Base-by-base conservation (phyloP, 1,284 basidiomycete genomes). In the Ganoderma lingzhi region DNA sequence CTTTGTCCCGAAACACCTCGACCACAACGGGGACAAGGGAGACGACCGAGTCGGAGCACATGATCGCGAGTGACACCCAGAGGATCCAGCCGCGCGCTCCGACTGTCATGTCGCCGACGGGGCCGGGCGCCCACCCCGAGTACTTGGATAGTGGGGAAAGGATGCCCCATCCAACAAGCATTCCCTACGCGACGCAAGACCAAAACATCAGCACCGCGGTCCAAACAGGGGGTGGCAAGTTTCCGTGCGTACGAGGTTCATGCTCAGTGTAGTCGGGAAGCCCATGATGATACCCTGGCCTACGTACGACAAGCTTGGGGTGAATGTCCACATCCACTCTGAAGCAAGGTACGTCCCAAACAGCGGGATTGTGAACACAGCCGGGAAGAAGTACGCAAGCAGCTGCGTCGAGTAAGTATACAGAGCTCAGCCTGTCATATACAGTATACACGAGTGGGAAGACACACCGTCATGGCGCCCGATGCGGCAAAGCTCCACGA, bases 281-380 rank as follows among this genome's bases (percentile, higher is more conserved):
- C 97, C 97, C 97, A 99, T 99, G 78, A 99, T 99, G 73, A 99
- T 96, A 5, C 96, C 95, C 87, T 97, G 95, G 0, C 96, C 96
- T 48, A 97, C 89, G 76, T 96, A 97, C 2, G 93, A 95, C 60
- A 98, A 84, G 78, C 95, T 96, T 0, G 96, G 96, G 0, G 96
- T 95, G 78, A 98, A 97, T 66, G 91, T 95, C 96, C 96, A 99
- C 35, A 97, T 83, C 96, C 97, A 99, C 75, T 93, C 86, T 39
- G 87, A 87, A 1, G 97, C 96, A 8, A 97, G 84, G 76, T 97
- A 91, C 39, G 88, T 84, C 66, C 98, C 96, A 77, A 99, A 98
- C 2, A 98, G 73, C 0, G 97, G 97, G 37, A 99, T 87, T 0
- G 95, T 88, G 78, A 97, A 98, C n/a, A 96, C 79, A 9, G 96